Evolutionary conservation across 2,329 filamentous ascomycete species (phyloP).

Genomic region (Alternaria sp.): DNA sequence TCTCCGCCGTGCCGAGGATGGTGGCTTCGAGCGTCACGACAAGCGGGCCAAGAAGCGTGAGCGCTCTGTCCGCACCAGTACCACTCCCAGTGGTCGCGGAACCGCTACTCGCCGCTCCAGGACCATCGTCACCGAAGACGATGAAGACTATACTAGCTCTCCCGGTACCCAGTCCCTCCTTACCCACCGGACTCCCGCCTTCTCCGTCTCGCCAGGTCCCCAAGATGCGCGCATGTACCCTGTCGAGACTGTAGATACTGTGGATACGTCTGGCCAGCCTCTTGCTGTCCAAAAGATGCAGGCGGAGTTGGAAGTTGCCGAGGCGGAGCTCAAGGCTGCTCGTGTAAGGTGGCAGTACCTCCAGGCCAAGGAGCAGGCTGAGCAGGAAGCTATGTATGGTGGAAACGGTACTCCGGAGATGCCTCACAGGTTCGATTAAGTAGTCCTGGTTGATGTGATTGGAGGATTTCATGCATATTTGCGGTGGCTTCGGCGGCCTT

Average conservation of each 20-base stretch:
- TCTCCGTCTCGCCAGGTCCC: slow-evolving; percentile 18
- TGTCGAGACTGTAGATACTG: slow-evolving; percentile 3
- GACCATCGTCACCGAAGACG: slow-evolving; percentile 18
- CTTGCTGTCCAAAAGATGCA: slow-evolving; percentile 34
- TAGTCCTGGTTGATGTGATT: not conserved
- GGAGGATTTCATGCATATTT: not conserved
- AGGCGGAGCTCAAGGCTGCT: slow-evolving; percentile 39
- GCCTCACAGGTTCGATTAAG: slow-evolving; percentile 1
- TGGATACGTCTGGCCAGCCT: slow-evolving; percentile 20
- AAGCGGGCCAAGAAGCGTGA: slow-evolving; percentile 19
- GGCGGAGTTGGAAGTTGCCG: slow-evolving; percentile 39
- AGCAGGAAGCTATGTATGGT: slow-evolving; percentile 4
- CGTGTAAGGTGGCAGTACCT: slow-evolving; percentile 30
- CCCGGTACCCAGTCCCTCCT: not conserved
- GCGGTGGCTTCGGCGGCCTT: not conserved
- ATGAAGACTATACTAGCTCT: slow-evolving; percentile 13
- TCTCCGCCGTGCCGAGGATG: slow-evolving; percentile 36
- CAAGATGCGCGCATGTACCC: slow-evolving; percentile 1
- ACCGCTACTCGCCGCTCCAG: not conserved
- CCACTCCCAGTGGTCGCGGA: slow-evolving; percentile 6
- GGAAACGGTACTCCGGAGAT: not conserved
- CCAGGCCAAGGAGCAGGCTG: slow-evolving; percentile 25
- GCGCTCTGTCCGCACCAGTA: slow-evolving; percentile 11
- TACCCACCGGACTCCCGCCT: slow-evolving; percentile 6
- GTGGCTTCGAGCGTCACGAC: slow-evolving; percentile 33